Conservation (phyloP, 164 flowering plant species). For the grape (Vitis vinifera) region ASM3070453v1 NC_081817.1:29535501-29536000, state of each 20-base stretch:
- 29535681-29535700: conserved; percentile 95
- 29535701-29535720: conserved; percentile 99
- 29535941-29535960: not conserved
- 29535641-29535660: conserved; percentile 54
- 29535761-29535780: not conserved
- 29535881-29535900: conserved; percentile 92
- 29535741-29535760: not conserved
- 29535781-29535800: not conserved
- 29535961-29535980: not conserved
- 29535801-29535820: not conserved
- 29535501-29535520: conserved; percentile 7
- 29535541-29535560: not conserved
- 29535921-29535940: conserved; percentile 7
- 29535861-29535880: conserved; percentile 84
- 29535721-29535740: conserved; percentile 21
- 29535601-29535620: not conserved
- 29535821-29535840: conserved; percentile 71
- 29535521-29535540: conserved; percentile 2
- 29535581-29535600: not conserved
- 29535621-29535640: not conserved
- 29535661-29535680: conserved; percentile 92
- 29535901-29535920: conserved; percentile 31
- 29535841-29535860: conserved; percentile 86
- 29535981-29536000: not conserved
- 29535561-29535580: not conserved